A percentile compares a stretch with the other conserved stretches of the same genome.
Conservation (phyloP, 805 yeast genomes). For the Zygotorulaspora florentina region DNA sequence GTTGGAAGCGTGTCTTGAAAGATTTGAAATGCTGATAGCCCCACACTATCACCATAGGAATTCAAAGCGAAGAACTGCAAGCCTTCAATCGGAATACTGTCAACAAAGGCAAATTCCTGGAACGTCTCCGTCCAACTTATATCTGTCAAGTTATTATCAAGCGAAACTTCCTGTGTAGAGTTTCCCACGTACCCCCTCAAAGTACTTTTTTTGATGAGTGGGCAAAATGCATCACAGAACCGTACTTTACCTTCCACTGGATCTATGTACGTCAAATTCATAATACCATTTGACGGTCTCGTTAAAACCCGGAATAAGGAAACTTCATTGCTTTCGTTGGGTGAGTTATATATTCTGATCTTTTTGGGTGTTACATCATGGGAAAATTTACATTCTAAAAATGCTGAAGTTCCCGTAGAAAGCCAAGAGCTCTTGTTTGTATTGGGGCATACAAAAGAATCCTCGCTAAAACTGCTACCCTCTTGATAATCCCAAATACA, state of each 20-base stretch:
- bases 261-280: constrained; percentile 85
- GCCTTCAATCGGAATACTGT: constrained; percentile 55
- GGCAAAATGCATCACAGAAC: constrained; percentile 88
- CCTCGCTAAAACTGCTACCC: constrained; percentile 29
- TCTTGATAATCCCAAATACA: constrained; percentile 51
- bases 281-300: constrained; percentile 77
- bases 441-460: constrained; percentile 56
- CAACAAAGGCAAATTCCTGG: constrained; percentile 80
- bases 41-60: constrained; percentile 67
- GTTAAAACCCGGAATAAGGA: constrained; percentile 69
- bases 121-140: constrained; percentile 42
- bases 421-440: constrained; percentile 48
- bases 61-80: constrained; percentile 60
- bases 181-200: constrained; percentile 29
- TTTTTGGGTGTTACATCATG: constrained; percentile 60
- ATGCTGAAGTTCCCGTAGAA: constrained; percentile 48
- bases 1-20: constrained; percentile 52
- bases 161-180: constrained; percentile 14
- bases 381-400: constrained; percentile 62
- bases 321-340: constrained; percentile 41
- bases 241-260: constrained; percentile 55
- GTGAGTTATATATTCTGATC: constrained; percentile 64
- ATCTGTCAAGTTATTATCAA: constrained; percentile 36
- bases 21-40: constrained; percentile 67
- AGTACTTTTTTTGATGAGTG: constrained; percentile 46